Evolutionary conservation across 2,329 filamentous ascomycete genomes (phyloP), one percentile per base, ranked within the genome.

Genomic region (Colletotrichum lupini): DNA sequence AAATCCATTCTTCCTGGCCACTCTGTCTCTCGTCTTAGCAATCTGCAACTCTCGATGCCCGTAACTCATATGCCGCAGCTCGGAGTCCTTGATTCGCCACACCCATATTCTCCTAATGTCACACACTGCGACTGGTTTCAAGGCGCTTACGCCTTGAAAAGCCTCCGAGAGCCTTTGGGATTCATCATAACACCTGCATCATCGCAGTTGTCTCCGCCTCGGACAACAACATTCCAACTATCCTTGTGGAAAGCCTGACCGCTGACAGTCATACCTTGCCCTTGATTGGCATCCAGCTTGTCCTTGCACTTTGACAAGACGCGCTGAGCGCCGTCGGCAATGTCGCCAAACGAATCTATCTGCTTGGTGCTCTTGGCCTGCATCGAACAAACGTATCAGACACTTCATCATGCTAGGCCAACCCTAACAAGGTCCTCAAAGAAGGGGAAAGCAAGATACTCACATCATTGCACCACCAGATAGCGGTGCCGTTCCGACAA

Each of bases 401-500:
- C 28, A 11, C 24, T 4, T n/a, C 8, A 22, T 11, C 12, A 4
- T 35, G 9, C 9, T 9, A 9, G 24, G 55, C 1, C 8, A n/a
- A 28, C 14, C 3, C 16, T 8, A 3, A 28, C 26, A 6, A 19
- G 14, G 12, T 28, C 5, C 14, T 32, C 8, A 32, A 11, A 32
- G 30, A 56, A 30, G 8, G 26, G 5, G 53, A n/a, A 4, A 8
- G n/a, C 14, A 42, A 22, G 24, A 30, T 8, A 46, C 58, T 62
- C 16, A 72, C 65, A 1, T 72, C 70, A 7, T 73, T 73, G 9
- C 70, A 73, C 28, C 53, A 73, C 59, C 67, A 70, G 3, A 73
- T 73, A 4, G 53, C 70, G 11, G 59, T 70, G 3, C 24, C 19
- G n/a, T 60, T 35, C 24, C 59, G 56, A 14, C 70, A 73, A 32